Percentiles rank a stretch among this genome's conserved stretches.
These are phyloP conservation scores for Quaeritorhiza haematococci DNA, from an alignment of 371 early-diverging fungal genomes.

Conservation along the genomic window DNA sequence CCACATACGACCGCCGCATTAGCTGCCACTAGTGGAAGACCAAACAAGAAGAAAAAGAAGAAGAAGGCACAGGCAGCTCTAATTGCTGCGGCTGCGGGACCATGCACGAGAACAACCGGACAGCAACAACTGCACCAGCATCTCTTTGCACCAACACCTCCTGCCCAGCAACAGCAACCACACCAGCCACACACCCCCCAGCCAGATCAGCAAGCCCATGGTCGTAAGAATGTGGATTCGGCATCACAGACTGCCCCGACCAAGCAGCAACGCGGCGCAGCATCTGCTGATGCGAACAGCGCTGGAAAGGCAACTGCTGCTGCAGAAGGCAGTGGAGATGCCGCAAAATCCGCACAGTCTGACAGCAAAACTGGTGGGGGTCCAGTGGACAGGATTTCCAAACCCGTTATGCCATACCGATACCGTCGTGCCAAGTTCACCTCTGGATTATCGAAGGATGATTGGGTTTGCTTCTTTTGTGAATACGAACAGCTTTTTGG, in stretches of 20 bases:
- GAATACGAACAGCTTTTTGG: conserved; percentile 24
- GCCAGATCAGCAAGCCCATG: too few relatives aligned
- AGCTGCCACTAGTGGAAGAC: not conserved
- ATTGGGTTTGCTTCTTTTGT: conserved; percentile 22
- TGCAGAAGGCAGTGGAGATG: too few relatives aligned
- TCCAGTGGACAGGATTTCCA: too few relatives aligned
- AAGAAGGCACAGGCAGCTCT: not conserved
- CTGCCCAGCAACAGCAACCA: not conserved
- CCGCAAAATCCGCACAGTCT: too few relatives aligned
- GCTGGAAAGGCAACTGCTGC: too few relatives aligned
- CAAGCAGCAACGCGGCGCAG: too few relatives aligned
- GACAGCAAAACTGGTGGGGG: too few relatives aligned
- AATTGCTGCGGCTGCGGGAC: not conserved
- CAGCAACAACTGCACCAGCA: conserved; percentile 1
- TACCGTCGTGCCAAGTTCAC: conserved; percentile 9
- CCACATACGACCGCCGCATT: not conserved
- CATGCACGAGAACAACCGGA: not conserved
- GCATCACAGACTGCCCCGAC: too few relatives aligned
- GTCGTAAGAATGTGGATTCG: too few relatives aligned
- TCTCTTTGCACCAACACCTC: not conserved
- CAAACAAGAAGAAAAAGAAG: conserved; percentile 15
- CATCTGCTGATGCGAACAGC: too few relatives aligned
- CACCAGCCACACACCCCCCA: conserved; percentile 2
- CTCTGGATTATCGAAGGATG: not conserved
- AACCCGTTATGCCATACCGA: conserved; percentile 9